A percentile compares a stretch with the other conserved stretches of the same genome.
Conservation (phyloP, 139 green algal species). For the Tetratostichococcus sp. region DNA sequence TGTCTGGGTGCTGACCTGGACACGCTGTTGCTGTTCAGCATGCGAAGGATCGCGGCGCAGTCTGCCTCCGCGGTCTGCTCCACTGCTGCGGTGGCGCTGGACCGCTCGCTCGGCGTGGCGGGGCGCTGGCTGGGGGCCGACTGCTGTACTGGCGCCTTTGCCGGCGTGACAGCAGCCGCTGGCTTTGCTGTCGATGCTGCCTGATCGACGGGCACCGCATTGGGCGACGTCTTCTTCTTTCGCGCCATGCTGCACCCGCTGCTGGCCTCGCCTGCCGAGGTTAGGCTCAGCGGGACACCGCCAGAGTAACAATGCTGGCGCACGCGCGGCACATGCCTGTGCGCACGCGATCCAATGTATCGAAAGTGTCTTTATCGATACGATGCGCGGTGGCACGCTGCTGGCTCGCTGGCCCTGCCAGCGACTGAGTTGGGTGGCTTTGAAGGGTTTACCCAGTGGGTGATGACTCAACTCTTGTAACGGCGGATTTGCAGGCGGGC, state of each 20-base stretch:
- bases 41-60: not conserved
- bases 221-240: not conserved
- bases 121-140: not conserved
- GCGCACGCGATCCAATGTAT: too few relatives aligned
- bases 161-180: not conserved
- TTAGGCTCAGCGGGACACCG: too few relatives aligned
- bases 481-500: too few relatives aligned
- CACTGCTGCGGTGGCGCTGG: not conserved
- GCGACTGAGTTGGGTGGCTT: too few relatives aligned
- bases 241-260: not conserved
- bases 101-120: not conserved
- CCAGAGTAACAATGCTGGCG: too few relatives aligned
- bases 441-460: too few relatives aligned
- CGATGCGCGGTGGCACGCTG: too few relatives aligned
- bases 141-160: not conserved
- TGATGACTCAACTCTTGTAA: too few relatives aligned
- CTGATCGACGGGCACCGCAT: not conserved
- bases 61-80: not conserved
- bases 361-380: too few relatives aligned
- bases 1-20: not conserved
- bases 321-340: too few relatives aligned
- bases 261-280: not conserved
- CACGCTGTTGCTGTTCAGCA: not conserved
- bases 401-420: too few relatives aligned
- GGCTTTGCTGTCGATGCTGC: not conserved